Evolutionary conservation across 805 yeast species (phyloP), one percentile per base, ranked within the genome.

Genomic region (Schizosaccharomyces osmophilus): DNA sequence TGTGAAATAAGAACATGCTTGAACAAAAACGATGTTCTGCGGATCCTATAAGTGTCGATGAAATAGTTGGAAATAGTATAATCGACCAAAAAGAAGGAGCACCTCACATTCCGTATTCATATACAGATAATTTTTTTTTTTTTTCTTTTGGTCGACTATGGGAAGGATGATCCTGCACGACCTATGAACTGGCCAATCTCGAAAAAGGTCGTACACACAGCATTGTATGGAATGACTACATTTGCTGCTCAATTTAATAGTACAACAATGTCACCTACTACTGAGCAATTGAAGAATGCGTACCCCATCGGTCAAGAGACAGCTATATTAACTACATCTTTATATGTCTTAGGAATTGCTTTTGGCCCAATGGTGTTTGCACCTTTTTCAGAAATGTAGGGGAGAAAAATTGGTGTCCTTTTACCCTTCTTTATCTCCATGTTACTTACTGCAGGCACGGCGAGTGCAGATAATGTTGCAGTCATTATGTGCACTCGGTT

Each of bases 321-420:
- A 17, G 83, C 84, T 15, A 78, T 85, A 24, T 75, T 90, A 59
- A 85, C 87, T 62, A 78, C 87, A 9, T 82, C 96, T 0, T 75
- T 88, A 32, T 54, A 26, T 22, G 90, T 86, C 26, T 70, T 85
- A 59, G 95, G 95, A 24, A 86, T 87, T 71, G 95, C 94, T 0
- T 78, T 86, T 1, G 94, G 95, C 22, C 95, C 95, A 1, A 75
- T 85, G 62, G 67, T 84, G 48, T 86, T 87, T 82, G 94, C 87
- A 31, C 90, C 90, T 19, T 70, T 84, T 24, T 81, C 86, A n/a
- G 93, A 84, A 68, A 67, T 83, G 48, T 13, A 57, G 11, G 60
- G 60, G 19, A 31, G 60, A 22, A 32, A 57, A 31, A 22, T 31
- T 19, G 60, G 48, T 2, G 43, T 57, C 26, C 11, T 57, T 17